Evolutionary conservation across 2,329 filamentous ascomycete species (phyloP).

Genomic region (Chalaropsis thielavioides): DNA sequence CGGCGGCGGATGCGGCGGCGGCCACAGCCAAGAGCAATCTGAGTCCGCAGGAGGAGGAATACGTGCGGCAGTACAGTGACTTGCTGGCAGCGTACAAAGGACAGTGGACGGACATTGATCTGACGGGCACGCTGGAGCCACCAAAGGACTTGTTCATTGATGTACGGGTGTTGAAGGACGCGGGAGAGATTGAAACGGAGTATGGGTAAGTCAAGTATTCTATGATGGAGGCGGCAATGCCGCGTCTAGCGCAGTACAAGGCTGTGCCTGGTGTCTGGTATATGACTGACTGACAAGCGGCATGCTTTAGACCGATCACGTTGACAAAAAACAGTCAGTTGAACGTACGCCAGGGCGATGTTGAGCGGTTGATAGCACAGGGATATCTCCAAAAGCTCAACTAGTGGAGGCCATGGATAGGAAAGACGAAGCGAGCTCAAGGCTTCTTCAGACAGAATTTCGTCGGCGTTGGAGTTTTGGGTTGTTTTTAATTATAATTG

Average conservation of each 20-base stretch:
- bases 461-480: background rate
- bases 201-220: slow-evolving; percentile 56
- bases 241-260: background rate
- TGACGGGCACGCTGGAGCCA: slow-evolving; percentile 85
- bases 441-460: background rate
- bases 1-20: slow-evolving; percentile 17
- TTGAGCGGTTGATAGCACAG: slow-evolving; percentile 84
- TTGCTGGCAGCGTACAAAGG: slow-evolving; percentile 93
- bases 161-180: slow-evolving; percentile 88
- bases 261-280: background rate
- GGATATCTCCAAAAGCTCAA: slow-evolving; percentile 85
- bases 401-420: slow-evolving; percentile 29
- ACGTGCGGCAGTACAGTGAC: slow-evolving; percentile 81
- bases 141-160: slow-evolving; percentile 96
- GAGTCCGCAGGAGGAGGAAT: slow-evolving; percentile 93
- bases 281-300: slow-evolving; percentile 19
- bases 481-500: background rate
- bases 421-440: background rate
- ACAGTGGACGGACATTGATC: slow-evolving; percentile 93
- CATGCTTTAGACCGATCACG: slow-evolving; percentile 59
- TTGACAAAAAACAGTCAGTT: slow-evolving; percentile 98
- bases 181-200: slow-evolving; percentile 96
- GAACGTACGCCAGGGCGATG: slow-evolving; percentile 88
- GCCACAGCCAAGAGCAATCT: slow-evolving; percentile 45
- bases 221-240: background rate